Evolutionary conservation across 768 basidiomycete genomes (phyloP).

Genomic region (Scleroderma bovista): DNA sequence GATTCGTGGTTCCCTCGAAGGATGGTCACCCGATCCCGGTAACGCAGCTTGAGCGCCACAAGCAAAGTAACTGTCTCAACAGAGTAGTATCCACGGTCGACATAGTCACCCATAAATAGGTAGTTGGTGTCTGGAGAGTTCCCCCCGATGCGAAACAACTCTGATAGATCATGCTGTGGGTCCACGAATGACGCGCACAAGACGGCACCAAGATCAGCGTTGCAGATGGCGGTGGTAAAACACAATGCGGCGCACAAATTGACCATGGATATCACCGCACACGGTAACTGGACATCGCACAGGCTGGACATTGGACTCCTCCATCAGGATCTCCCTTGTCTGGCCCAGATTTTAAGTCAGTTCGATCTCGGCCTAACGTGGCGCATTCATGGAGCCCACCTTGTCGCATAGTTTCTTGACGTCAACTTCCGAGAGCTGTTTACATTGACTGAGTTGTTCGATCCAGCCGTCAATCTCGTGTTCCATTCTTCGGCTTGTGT

Average conservation of each 20-base stretch:
- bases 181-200: conserved; percentile 6
- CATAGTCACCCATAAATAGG: conserved; percentile 99
- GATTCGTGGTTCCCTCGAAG: conserved; percentile 98
- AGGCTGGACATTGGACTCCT: conserved; percentile 98
- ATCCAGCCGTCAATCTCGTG: conserved; percentile 95
- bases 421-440: conserved; percentile 91
- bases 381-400: conserved; percentile 46
- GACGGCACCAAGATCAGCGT: conserved; percentile 18
- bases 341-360: conserved; percentile 30
- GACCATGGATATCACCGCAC: conserved; percentile 99
- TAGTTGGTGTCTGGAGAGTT: conserved; percentile 99
- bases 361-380: conserved; percentile 6
- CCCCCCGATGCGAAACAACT: conserved; percentile 97
- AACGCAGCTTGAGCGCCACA: conserved; percentile 94
- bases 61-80: conserved; percentile 98
- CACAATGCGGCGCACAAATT: conserved; percentile 78
- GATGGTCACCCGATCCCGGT: conserved; percentile 97
- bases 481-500: conserved; percentile 33
- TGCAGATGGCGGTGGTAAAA: conserved; percentile 10
- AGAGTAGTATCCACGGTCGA: conserved; percentile 98
- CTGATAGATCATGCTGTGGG: conserved; percentile 93
- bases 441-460: conserved; percentile 93
- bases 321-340: conserved; percentile 98
- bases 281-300: conserved; percentile 99
- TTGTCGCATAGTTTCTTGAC: conserved; percentile 99